Conservation (phyloP, 768 basidiomycete species). For the Amanita thiersii region DNA sequence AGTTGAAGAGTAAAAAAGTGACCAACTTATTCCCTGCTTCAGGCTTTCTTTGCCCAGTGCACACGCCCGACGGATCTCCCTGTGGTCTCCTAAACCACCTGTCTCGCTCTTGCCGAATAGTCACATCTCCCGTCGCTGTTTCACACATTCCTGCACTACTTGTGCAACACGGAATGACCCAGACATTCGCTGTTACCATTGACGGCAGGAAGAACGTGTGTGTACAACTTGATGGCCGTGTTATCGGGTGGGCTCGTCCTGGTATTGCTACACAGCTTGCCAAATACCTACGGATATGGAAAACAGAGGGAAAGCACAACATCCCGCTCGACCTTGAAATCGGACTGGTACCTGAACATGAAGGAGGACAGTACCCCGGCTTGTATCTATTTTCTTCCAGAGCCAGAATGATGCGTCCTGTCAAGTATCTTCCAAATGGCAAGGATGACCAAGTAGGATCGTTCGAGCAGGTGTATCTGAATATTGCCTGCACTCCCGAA, state of each 20-base stretch:
- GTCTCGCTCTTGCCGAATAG: slow-evolving; percentile 86
- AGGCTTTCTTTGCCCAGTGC: slow-evolving; percentile 98
- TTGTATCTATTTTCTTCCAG: slow-evolving; percentile 84
- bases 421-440: slow-evolving; percentile 83
- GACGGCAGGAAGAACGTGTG: slow-evolving; percentile 78
- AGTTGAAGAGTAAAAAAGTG: no score
- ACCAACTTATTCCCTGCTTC: slow-evolving; percentile 3
- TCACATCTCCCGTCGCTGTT: slow-evolving; percentile 68
- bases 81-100: slow-evolving; percentile 98
- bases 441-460: slow-evolving; percentile 86
- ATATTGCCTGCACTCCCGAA: slow-evolving; percentile 85
- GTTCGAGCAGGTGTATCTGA: slow-evolving; percentile 99
- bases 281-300: slow-evolving; percentile 84
- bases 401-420: slow-evolving; percentile 96
- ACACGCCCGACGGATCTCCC: slow-evolving; percentile 96
- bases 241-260: slow-evolving; percentile 90
- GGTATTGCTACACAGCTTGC: slow-evolving; percentile 71
- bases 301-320: slow-evolving; percentile 77
- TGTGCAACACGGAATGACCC: slow-evolving; percentile 89
- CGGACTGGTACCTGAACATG: slow-evolving; percentile 79
- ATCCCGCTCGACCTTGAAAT: slow-evolving; percentile 94
- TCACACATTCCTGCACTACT: slow-evolving; percentile 79
- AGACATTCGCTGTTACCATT: slow-evolving; percentile 69
- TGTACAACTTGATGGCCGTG: slow-evolving; percentile 90
- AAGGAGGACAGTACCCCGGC: slow-evolving; percentile 96